Percentiles rank a stretch among this genome's conserved stretches.
Conservation (phyloP, 208 protist genomes). For the Leishmania braziliensis region DNA sequence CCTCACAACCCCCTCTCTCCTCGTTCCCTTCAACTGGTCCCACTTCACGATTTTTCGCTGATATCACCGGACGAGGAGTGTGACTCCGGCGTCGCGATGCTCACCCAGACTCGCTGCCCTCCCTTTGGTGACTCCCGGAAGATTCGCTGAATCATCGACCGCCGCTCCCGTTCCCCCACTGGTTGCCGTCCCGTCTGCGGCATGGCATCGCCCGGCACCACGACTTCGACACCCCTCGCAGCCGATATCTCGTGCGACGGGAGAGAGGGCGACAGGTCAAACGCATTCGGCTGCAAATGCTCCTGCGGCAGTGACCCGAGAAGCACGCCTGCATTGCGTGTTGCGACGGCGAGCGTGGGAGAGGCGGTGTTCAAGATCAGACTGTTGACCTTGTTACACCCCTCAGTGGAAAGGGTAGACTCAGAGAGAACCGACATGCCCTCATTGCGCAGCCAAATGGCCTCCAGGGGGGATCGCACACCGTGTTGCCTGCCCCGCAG, state of each 20-base stretch:
- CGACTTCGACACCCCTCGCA: background rate
- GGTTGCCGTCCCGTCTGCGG: background rate
- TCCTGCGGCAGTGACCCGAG: background rate
- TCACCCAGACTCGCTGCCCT: constrained; percentile 13
- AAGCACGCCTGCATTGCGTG: background rate
- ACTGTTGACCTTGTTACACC: background rate
- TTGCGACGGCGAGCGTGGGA: background rate
- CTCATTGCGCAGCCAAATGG: background rate
- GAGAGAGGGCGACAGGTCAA: background rate
- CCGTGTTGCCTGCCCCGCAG: background rate
- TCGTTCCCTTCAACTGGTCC: background rate
- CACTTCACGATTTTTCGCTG: background rate
- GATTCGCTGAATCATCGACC: constrained; percentile 11
- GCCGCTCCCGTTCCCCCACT: background rate
- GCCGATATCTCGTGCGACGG: background rate
- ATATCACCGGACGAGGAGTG: background rate
- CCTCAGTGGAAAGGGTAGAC: background rate
- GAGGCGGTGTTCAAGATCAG: background rate
- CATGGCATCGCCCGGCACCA: background rate
- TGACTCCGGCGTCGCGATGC: background rate
- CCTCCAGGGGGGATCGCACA: constrained; percentile 4
- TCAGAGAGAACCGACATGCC: background rate
- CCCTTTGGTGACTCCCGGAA: constrained; percentile 10
- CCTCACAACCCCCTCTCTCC: background rate
- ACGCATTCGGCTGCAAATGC: background rate